phyloP scores from a whole-genome alignment of 2,329 filamentous ascomycete species.

The Falciphora oryzae region DNA sequence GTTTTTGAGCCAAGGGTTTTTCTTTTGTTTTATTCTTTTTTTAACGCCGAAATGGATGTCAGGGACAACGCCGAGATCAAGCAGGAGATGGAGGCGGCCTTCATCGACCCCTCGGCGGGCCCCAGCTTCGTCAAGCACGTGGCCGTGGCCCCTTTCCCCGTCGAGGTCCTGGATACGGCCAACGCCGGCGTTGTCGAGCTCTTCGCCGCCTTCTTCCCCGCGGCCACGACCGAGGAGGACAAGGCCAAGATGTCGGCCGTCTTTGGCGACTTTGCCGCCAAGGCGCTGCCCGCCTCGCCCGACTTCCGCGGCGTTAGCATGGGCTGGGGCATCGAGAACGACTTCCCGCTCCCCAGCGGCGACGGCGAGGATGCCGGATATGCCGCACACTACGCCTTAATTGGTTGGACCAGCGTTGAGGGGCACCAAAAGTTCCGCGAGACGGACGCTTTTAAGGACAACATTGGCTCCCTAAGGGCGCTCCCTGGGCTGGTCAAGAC shows the following conservation, averaged over 20 bases:
- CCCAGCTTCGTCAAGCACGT: conserved; percentile 11
- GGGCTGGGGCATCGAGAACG: conserved; percentile 27
- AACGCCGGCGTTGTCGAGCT: conserved; percentile 15
- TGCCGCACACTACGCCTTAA: conserved; percentile 20
- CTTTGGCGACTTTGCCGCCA: conserved; percentile 14
- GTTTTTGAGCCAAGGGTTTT: background rate
- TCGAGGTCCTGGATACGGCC: conserved; percentile 5
- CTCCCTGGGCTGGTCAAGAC: conserved; percentile 19
- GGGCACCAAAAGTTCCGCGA: conserved; percentile 30
- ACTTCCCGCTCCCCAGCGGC: conserved; percentile 24
- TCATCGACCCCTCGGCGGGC: background rate
- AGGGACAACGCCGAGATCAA: background rate
- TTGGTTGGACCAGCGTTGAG: conserved; percentile 33
- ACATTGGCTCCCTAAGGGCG: conserved; percentile 20
- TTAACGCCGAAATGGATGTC: background rate
- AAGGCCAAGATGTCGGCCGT: conserved; percentile 7
- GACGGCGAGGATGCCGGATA: conserved; percentile 22
- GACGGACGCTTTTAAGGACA: conserved; percentile 28
- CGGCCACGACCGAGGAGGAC: conserved; percentile 4
- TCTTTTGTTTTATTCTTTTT: background rate
- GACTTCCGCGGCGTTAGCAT: conserved; percentile 13
- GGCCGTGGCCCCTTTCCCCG: background rate
- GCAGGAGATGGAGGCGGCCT: background rate
- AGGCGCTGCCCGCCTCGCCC: conserved; percentile 8
- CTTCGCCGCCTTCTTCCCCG: conserved; percentile 15